Conservation (phyloP, 148 eudicot genomes). For the Rhododendron ovatum region DNA sequence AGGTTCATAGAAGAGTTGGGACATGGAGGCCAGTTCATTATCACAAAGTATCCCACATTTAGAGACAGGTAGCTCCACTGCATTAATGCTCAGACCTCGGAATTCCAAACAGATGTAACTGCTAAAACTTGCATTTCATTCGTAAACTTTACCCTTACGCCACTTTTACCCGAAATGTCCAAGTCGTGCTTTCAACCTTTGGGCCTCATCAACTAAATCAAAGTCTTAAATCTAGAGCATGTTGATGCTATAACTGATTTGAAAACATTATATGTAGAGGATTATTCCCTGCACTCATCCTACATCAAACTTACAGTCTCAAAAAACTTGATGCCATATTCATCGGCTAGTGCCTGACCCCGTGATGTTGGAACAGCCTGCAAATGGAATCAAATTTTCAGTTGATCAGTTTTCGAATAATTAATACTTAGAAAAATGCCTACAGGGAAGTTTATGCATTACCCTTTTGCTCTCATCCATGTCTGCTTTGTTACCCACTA, state of each 20-base stretch:
- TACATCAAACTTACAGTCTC: slow-evolving; percentile 10
- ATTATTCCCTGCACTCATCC: neutral
- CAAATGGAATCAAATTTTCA: neutral
- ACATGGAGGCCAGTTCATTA: neutral
- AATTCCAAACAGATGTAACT: neutral
- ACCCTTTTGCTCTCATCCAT: slow-evolving; percentile 39
- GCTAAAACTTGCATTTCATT: neutral
- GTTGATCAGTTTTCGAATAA: neutral
- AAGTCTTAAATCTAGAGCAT: neutral
- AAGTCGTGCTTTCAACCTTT: neutral
- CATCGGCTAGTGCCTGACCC: slow-evolving; percentile 26
- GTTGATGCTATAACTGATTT: neutral
- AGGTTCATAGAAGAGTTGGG: neutral
- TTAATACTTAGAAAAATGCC: neutral
- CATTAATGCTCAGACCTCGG: neutral
- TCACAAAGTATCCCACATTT: neutral
- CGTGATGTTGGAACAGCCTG: slow-evolving; percentile 26
- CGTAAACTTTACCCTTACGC: neutral
- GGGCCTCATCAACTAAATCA: neutral
- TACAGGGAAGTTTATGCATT: neutral
- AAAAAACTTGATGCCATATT: slow-evolving; percentile 23
- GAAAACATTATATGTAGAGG: neutral
- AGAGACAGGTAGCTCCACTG: neutral
- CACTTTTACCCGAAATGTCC: neutral
- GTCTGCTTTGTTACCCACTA: slow-evolving; percentile 36